These are phyloP conservation scores for Arthromyces matolae DNA, from an alignment of 768 basidiomycete species.

Conservation along the genomic window DNA sequence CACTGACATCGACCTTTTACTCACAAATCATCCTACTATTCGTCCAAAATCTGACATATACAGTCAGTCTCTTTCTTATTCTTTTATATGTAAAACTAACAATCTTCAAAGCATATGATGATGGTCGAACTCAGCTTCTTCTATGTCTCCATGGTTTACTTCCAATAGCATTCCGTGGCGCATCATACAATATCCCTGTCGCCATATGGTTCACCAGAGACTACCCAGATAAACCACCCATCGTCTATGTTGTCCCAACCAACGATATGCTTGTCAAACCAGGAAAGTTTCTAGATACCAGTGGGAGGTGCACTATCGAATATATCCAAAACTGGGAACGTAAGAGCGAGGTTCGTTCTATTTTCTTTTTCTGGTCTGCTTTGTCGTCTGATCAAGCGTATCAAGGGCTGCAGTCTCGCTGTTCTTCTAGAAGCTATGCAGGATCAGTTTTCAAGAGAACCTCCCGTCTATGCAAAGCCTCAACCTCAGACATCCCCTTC, in stretches of 20 bases:
- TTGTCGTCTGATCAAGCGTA: constrained; percentile 3
- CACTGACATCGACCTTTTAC: constrained; percentile 57
- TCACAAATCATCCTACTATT: constrained; percentile 52
- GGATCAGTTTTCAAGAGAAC: constrained; percentile 76
- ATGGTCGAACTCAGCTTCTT: constrained; percentile 88
- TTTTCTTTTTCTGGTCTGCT: constrained; percentile 9
- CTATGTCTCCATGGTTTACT: constrained; percentile 90
- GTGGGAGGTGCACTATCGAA: constrained; percentile 64
- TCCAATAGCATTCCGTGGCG: constrained; percentile 73
- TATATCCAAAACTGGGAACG: constrained; percentile 76
- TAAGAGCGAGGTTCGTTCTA: constrained; percentile 72
- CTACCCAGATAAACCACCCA: constrained; percentile 79
- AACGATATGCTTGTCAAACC: constrained; percentile 85
- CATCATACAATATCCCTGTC: constrained; percentile 91
- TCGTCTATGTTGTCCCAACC: constrained; percentile 90
- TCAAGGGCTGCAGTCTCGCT: constrained; percentile 80
- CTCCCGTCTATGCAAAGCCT: constrained; percentile 89
- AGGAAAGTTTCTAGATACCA: constrained; percentile 72
- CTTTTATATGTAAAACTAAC: not conserved
- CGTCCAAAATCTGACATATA: constrained; percentile 81
- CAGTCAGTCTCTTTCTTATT: constrained; percentile 46
- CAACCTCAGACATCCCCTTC: constrained; percentile 23
- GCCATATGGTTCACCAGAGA: constrained; percentile 83
- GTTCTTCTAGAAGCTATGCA: constrained; percentile 75
- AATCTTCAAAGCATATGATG: constrained; percentile 71